A percentile compares a stretch with the other conserved stretches of the same genome.
These are phyloP conservation scores for Aspergillus phoenicis DNA, from an alignment of 2,329 filamentous ascomycete genomes.

Conservation along the genomic window DNA sequence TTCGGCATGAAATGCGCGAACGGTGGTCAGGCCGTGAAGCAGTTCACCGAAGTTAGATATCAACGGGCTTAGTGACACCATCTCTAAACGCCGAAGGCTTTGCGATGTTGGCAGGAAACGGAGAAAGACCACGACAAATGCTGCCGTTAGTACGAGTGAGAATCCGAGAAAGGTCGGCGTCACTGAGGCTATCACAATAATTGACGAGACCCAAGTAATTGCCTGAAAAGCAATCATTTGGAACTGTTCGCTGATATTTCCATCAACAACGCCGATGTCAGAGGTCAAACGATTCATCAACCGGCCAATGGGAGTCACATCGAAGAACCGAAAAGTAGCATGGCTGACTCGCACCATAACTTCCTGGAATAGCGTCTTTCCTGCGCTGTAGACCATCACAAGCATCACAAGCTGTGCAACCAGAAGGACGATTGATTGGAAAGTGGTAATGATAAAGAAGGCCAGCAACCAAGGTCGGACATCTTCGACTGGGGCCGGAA, in stretches of 20 bases:
- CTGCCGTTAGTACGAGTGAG: slow-evolving; percentile 65
- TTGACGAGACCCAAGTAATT: slow-evolving; percentile 71
- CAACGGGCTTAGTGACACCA: slow-evolving; percentile 83
- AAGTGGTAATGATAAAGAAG: slow-evolving; percentile 67
- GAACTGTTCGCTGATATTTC: slow-evolving; percentile 76
- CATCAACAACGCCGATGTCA: slow-evolving; percentile 87
- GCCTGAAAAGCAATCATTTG: slow-evolving; percentile 69
- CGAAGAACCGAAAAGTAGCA: slow-evolving; percentile 87
- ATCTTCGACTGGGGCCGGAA: slow-evolving; percentile 69
- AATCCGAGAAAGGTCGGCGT: slow-evolving; percentile 77
- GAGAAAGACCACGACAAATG: slow-evolving; percentile 74
- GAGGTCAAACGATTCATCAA: slow-evolving; percentile 91
- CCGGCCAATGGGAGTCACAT: slow-evolving; percentile 83
- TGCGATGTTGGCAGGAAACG: slow-evolving; percentile 82
- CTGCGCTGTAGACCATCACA: slow-evolving; percentile 77
- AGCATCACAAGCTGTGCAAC: slow-evolving; percentile 69
- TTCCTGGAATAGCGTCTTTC: slow-evolving; percentile 71
- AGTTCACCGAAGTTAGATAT: slow-evolving; percentile 92
- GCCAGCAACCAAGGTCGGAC: slow-evolving; percentile 73
- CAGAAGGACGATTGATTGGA: slow-evolving; percentile 62
- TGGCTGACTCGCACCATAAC: slow-evolving; percentile 74
- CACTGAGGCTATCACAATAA: slow-evolving; percentile 76
- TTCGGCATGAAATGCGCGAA: slow-evolving; percentile 80
- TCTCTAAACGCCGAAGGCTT: slow-evolving; percentile 79
- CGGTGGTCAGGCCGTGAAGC: slow-evolving; percentile 81